Evolutionary conservation across 768 basidiomycete genomes (phyloP), one percentile per base, ranked within the genome.

Genomic region (Russula sp.): DNA sequence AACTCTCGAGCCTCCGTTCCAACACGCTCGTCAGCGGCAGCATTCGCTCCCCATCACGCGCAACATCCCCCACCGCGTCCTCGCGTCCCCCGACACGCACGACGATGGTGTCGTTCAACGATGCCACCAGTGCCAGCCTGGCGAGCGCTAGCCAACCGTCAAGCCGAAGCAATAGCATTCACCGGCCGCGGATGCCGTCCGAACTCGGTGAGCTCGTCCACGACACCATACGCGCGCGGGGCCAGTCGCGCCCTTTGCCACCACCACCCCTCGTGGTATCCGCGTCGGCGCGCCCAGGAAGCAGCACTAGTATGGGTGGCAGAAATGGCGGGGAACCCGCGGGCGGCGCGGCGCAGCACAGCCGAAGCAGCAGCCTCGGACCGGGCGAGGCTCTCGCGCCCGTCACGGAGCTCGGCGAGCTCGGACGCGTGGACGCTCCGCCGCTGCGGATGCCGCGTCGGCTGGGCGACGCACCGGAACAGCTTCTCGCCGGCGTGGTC

Each of bases 1-100:
- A 91, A 68, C 72, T 70, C 22, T 68, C 69, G 66, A 74, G 72
- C 61, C 61, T 72, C 44, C 72, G 63, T 40, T 57, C 59, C 22
- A 14, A 39, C 40, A 55, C 56, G 9, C 49, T 58, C 31, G 48
- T 64, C 32, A 27, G 34, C 8, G 56, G 47, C 20, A 47, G 20
- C 7, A 14, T 44, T 2, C 27, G 53, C 11, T 14, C 63, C 2
- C 59, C 34, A 6, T 61, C 55, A n/a, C 8, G 39, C 10, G 48
- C 22, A 4, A 40, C 66, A 1, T 51, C 66, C 18, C 56, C 66
- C 7, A 11, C 54, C 7, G 8, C 48, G 4, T 66, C 66, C 37
- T 66, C 66, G 10, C 61, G 66, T 9, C 64, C 66, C 13, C 61
- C 61, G 5, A 68, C 64, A 9, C 54, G 61, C 31, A 62, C 50